These are phyloP conservation scores for Apiospora hydei DNA, from an alignment of 2,329 filamentous ascomycete genomes.

Conservation along the genomic window DNA sequence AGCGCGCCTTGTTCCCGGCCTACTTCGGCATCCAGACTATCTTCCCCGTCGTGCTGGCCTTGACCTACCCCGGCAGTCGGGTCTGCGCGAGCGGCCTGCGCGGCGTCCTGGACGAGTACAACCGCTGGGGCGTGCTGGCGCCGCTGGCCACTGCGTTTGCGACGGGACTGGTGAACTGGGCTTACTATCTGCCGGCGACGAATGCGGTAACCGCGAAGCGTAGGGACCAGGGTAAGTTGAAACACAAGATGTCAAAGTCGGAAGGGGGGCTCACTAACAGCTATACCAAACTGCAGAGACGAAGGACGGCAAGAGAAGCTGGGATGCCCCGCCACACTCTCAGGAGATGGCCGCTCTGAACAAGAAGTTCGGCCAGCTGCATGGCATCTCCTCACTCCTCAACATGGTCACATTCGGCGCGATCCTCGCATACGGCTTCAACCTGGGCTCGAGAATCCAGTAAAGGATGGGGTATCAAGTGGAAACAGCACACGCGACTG, in stretches of 20 bases:
- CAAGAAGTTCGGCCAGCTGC: slow-evolving; percentile 78
- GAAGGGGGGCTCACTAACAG: not conserved
- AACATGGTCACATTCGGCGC: slow-evolving; percentile 77
- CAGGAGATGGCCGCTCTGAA: slow-evolving; percentile 84
- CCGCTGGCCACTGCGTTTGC: slow-evolving; percentile 75
- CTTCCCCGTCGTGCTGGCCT: slow-evolving; percentile 73
- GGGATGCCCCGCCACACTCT: slow-evolving; percentile 80
- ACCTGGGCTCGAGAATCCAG: slow-evolving; percentile 69
- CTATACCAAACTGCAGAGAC: slow-evolving; percentile 62
- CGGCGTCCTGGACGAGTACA: slow-evolving; percentile 66
- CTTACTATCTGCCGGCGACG: slow-evolving; percentile 77
- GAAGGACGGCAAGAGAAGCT: slow-evolving; percentile 87
- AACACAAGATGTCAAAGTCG: too few relatives aligned
- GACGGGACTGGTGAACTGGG: slow-evolving; percentile 74
- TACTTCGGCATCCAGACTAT: slow-evolving; percentile 88
- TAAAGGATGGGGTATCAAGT: slow-evolving; percentile 38
- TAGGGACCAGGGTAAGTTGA: slow-evolving; percentile 75
- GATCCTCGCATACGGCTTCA: slow-evolving; percentile 79
- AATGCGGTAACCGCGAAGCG: slow-evolving; percentile 76
- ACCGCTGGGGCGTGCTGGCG: slow-evolving; percentile 69
- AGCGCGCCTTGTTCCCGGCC: slow-evolving; percentile 81
- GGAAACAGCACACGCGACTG: not conserved
- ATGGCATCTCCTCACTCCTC: slow-evolving; percentile 81
- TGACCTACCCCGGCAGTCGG: slow-evolving; percentile 78
- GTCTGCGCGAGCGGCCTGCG: slow-evolving; percentile 55